Evolutionary conservation across 345 rosid species (phyloP).

Genomic region (Bruguiera gymnorhiza): DNA sequence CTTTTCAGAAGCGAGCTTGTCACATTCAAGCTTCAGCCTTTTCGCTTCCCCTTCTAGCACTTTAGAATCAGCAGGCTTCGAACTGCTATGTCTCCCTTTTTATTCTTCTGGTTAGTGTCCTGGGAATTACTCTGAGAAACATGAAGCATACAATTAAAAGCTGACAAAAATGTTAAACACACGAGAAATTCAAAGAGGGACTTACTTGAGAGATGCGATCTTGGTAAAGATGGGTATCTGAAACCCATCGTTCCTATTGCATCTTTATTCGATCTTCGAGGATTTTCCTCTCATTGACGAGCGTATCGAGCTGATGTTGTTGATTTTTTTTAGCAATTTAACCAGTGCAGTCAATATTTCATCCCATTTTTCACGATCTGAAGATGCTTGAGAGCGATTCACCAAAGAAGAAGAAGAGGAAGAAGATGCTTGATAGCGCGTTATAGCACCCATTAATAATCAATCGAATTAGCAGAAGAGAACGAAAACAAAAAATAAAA

Average conservation of each 20-base stretch:
- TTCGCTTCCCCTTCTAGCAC: conserved; percentile 38
- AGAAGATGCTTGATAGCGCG: neutral
- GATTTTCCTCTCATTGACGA: conserved; percentile 52
- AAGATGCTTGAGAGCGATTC: conserved; percentile 21
- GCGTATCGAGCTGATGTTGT: conserved; percentile 61
- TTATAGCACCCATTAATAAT: too few species aligned
- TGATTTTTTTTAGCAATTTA: conserved; percentile 44
- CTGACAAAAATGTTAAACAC: too few species aligned
- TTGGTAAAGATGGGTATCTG: conserved; percentile 45
- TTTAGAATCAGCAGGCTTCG: conserved; percentile 22
- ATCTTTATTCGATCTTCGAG: conserved; percentile 50
- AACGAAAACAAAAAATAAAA: too few species aligned
- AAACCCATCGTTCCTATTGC: conserved; percentile 43
- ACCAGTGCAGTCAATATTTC: conserved; percentile 47
- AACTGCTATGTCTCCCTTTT: conserved; percentile 14
- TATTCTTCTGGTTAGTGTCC: conserved; percentile 16
- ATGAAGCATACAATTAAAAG: conserved; percentile 17
- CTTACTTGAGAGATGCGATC: conserved; percentile 52
- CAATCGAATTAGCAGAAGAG: too few species aligned
- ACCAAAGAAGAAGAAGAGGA: neutral
- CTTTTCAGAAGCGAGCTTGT: conserved; percentile 59
- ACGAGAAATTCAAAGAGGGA: neutral
- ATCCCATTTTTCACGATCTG: conserved; percentile 59
- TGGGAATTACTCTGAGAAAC: conserved; percentile 16
- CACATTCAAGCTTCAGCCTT: conserved; percentile 48